Evolutionary conservation across 192 early-diverging fungal species (phyloP), one percentile per base, ranked within the genome.

Genomic region (Coemansia sp.): DNA sequence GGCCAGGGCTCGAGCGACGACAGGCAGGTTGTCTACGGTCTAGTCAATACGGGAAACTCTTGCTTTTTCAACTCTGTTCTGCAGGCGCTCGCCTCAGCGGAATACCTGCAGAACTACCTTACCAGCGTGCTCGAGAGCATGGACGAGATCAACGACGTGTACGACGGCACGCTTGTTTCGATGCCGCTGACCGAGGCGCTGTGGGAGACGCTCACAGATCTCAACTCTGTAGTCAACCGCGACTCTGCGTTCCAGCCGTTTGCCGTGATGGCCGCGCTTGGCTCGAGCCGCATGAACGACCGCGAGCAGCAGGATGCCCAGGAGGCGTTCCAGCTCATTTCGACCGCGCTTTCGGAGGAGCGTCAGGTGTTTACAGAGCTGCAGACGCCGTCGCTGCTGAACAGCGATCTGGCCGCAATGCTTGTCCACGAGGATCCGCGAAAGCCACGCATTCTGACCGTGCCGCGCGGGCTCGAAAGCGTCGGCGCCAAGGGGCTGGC

Each of bases 51-150:
- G 22, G 94, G 94, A 49, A 97, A 97, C 69, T 90, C 92, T 50
- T 97, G 94, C 73, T 97, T 94, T 65, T 84, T 97, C 72, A 97
- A 97, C 79, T 90, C 90, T 18, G 90, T 93, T 6, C 58, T 97
- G 27, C 94, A 97, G 84, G 94, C 82, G 30, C 68, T 83, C 47
- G 82, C 82, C 25, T 79, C 82, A 34, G 69, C 77, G 13, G 69
- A 79, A 62, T 73, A 74, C 16, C 73, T 83, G 48, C 76, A 79
- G 16, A 64, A 64, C 60, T 83, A 83, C 35, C 64, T 83, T 54
- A 45, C 62, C 18, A 65, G 39, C 22, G 64, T 67, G n/a, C 76
- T 83, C 1, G 82, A 83, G 63, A 60, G 60, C 56, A 79, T 83
- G 69, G 77, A 75, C 64, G 71, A 76, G 64, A 52, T 69, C 45